Base-by-base conservation (phyloP, 108 stramenopile species). In the Pseudonitzschia pungens region DNA sequence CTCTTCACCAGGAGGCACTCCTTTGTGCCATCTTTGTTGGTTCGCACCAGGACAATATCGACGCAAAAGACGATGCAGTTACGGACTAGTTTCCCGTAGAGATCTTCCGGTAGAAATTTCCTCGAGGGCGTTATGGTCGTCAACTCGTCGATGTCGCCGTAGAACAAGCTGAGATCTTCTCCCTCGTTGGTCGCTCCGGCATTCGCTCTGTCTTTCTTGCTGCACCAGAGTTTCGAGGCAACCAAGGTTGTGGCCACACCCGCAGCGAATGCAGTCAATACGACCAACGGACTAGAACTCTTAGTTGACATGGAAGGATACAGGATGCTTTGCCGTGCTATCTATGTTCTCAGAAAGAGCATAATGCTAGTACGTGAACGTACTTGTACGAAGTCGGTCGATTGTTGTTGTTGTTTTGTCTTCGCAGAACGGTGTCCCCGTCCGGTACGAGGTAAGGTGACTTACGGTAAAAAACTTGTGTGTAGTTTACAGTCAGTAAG, bases 1-100 rank as follows among this genome's bases (percentile, higher is more conserved):
- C 89, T 77, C 52, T 86, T 76, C 36, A 90, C 89, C 65, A 87
- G 69, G 11, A 90, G 55, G 51, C 77, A 83, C 64, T 87, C 80
- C 63, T 80, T 85, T 43, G 70, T 68, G 0, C 54, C 65, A 0
- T 53, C 45, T 2, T 53, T 29, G 42, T 76, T 78, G 43, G 27
- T 64, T 40, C 89, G 76, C 2, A 90, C 89, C 52, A 90, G 67
- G 48, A 87, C 53, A 53, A 68, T 65, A 59, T 90, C 89, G 66
- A 86, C 85, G 62, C 86, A 87, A 68, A 80, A 82, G 12, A 87
- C 85, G 6, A 90, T 77, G 53, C 76, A 70, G 51, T 82, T 67
- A 31, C 83, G 76, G 15, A 90, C 86, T 58, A 87, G 50, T 22
- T 45, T 59, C 4, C 85, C 85, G 69, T 90, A 90, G 6, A 87